phyloP scores from a whole-genome alignment of 805 yeast genomes.

The Pichia rugopelliculosa region DNA sequence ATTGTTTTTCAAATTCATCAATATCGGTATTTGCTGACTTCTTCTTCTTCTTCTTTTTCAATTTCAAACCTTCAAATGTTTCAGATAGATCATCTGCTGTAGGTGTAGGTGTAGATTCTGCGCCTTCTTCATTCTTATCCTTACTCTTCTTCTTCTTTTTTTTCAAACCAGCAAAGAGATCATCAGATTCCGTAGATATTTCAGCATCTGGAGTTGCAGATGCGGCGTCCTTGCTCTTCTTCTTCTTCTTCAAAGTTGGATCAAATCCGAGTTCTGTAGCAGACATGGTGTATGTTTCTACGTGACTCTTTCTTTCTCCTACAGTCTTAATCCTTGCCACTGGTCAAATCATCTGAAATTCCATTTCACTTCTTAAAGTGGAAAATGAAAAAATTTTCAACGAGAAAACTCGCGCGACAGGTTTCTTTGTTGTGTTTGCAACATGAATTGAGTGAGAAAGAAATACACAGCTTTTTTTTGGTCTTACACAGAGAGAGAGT shows the following conservation, averaged over 20 bases:
- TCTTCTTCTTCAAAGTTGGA: conserved; percentile 72
- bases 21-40: conserved; percentile 55
- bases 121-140: conserved; percentile 27
- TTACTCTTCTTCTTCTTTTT: conserved; percentile 77
- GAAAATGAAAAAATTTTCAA: background rate
- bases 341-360: too few relatives aligned
- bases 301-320: too few relatives aligned
- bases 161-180: conserved; percentile 71
- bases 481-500: conserved; percentile 16
- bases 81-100: conserved; percentile 43
- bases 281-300: conserved; percentile 10
- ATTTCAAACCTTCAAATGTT: conserved; percentile 60
- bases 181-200: conserved; percentile 38
- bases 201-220: conserved; percentile 31
- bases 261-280: conserved; percentile 56
- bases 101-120: conserved; percentile 23
- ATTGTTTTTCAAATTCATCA: conserved; percentile 79
- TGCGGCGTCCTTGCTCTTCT: conserved; percentile 34
- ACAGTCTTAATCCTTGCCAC: too few relatives aligned
- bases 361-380: background rate
- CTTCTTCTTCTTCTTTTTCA: conserved; percentile 77
- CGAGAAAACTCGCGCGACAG: background rate
- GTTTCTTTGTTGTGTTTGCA: background rate
- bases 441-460: background rate
- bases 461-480: background rate